Evolutionary conservation across 164 flowering plant species (phyloP), one percentile per base, ranked within the genome.

Genomic region (Cinnamomum chago): DNA sequence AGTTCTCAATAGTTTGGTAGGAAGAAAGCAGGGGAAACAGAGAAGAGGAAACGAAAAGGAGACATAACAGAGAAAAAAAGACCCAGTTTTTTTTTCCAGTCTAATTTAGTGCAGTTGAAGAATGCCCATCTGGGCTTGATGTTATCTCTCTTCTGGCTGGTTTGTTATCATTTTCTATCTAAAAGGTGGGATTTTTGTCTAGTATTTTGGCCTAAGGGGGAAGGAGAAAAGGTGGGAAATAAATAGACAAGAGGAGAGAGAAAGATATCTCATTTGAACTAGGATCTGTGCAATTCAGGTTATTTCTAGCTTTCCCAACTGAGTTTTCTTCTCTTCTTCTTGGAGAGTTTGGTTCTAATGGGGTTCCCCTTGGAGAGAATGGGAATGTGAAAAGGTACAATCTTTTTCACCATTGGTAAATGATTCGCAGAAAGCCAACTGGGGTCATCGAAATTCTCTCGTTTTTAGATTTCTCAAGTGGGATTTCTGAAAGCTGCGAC

Each of bases 271-370:
- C 67, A 20, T 23, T 23, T 67, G 30, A 33, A 40, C 40, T 67
- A 40, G 51, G 70, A 27, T 67, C n/a, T 33, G 40, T 67, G 70
- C 70, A 67, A 67, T 28, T 67, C n/a, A 9, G 28, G 20, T 27
- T 67, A 9, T 67, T 67, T 3, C 51, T 17, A 27, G 51, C 20
- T 65, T 65, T 65, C 67, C 13, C 67, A 65, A 65, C 27, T 67
- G 70, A 18, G n/a, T 33, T 67, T 33, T 27, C 18, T 67, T 40
- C 47, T 40, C 47, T 40, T 40, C 10, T 40, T 40, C 47, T 40
- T 40, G 47, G 47, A 7, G 47, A 40, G 47, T 40, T 40, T 5
- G 47, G 47, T 40, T 40, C 10, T 40, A 9, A 40, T 40, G 47
- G 47, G 47, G 47, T 9, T 7, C 10, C 47, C 47, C 11, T 40